Evolutionary conservation across 441 rosid species (phyloP).

Genomic region (Populus hybrid): DNA sequence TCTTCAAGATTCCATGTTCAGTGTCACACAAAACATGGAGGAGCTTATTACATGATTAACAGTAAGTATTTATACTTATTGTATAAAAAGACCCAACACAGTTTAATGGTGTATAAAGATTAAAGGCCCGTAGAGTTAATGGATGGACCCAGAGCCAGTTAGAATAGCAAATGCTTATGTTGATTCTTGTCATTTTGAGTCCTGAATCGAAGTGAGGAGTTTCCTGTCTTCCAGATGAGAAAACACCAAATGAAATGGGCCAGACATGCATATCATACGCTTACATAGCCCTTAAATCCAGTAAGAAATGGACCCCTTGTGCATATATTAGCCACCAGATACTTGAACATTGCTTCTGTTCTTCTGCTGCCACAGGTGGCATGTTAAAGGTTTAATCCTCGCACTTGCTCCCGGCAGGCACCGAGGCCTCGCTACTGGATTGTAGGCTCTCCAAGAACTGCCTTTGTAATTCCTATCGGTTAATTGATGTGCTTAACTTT

Average conservation of each 20-base stretch:
- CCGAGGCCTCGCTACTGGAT: background rate
- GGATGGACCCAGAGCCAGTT: background rate
- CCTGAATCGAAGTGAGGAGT: background rate
- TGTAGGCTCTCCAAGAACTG: background rate
- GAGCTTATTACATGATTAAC: too few relatives aligned
- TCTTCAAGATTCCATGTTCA: too few relatives aligned
- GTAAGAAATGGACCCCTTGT: background rate
- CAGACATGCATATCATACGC: background rate
- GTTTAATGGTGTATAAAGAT: background rate
- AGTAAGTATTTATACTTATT: background rate
- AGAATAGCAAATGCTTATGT: background rate
- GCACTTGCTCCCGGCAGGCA: too few relatives aligned
- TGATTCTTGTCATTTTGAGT: background rate
- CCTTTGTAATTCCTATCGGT: background rate
- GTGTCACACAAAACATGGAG: too few relatives aligned
- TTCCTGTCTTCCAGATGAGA: background rate
- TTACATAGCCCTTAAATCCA: background rate
- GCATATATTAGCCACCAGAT: background rate
- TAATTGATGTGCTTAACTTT: too few relatives aligned
- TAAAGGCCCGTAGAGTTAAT: slow-evolving; percentile 12
- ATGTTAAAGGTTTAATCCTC: background rate
- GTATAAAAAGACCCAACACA: slow-evolving; percentile 2
- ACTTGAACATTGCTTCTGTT: too few relatives aligned
- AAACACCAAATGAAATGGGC: background rate
- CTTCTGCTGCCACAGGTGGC: background rate